These are phyloP conservation scores for Didymella arachidicola DNA, from an alignment of 2,329 filamentous ascomycete genomes.

Conservation along the genomic window DNA sequence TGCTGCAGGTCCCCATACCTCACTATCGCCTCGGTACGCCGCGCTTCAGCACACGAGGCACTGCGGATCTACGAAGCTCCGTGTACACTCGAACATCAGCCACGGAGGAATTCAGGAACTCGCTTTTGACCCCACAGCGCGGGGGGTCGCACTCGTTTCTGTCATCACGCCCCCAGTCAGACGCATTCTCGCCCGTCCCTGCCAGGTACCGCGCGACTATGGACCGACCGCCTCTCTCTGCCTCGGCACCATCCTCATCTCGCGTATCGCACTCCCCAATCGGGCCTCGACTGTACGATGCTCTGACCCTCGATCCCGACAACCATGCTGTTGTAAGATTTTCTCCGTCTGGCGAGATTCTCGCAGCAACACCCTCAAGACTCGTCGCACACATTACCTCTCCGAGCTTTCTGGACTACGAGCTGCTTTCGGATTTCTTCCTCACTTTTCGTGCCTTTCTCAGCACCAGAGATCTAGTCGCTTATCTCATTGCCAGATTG, in stretches of 20 bases:
- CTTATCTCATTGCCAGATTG: constrained; percentile 83
- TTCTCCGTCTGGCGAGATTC: constrained; percentile 76
- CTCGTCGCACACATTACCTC: constrained; percentile 97
- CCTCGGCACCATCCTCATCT: constrained; percentile 46
- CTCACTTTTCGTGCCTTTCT: constrained; percentile 92
- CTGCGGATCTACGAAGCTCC: constrained; percentile 80
- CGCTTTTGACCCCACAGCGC: constrained; percentile 58
- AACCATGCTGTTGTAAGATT: constrained; percentile 84
- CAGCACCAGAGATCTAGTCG: constrained; percentile 75
- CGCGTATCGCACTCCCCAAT: constrained; percentile 50
- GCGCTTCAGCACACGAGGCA: constrained; percentile 78
- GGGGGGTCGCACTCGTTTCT: constrained; percentile 45
- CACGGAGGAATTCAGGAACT: constrained; percentile 73
- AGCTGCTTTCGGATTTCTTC: constrained; percentile 96
- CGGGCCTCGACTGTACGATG: constrained; percentile 78
- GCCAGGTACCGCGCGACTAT: constrained; percentile 47
- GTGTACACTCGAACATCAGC: constrained; percentile 73
- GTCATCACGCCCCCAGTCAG: constrained; percentile 48
- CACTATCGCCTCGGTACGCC: constrained; percentile 85
- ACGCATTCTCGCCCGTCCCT: constrained; percentile 47
- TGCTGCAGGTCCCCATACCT: constrained; percentile 79
- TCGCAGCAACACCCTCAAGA: constrained; percentile 87
- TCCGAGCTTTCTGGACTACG: constrained; percentile 93
- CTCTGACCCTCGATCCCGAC: constrained; percentile 81
- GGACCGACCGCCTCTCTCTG: constrained; percentile 45